Base-by-base conservation (phyloP, 2,329 filamentous ascomycete genomes). In the Botrytis byssoidea region DNA sequence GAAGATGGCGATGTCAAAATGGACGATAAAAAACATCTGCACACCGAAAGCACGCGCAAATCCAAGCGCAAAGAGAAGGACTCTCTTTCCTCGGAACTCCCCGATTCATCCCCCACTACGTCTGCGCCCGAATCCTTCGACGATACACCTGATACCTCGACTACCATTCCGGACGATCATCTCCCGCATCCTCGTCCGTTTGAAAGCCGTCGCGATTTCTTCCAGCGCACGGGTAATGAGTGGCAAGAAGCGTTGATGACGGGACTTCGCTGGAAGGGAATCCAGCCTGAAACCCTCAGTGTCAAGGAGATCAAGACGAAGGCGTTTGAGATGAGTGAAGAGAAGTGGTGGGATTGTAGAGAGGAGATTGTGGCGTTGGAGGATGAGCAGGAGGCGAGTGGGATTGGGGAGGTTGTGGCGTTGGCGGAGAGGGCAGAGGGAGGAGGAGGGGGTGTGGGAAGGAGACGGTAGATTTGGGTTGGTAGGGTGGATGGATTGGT, bases 281-380 rank as follows among this genome's bases (percentile, higher is more conserved):
- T 89, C 63, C 88, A 90, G 76, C 88, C 88, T 4, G 92, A 93
- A 82, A 87, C 89, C 59, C 87, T 93, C 76, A 86, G 89, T 0
- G 85, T 97, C 80, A 99, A 99, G 85, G 96, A 98, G 85, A 90
- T 98, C 79, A 94, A 97, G 82, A 92, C 95, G 79, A 91, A 90
- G 81, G 96, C 94, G 1, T 99, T 98, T 82, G 92, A 94, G 80
- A 87, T 94, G 76, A 95, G 95, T 59, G 96, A 99, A 83, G 93
- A 95, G 84, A 97, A 97, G 82, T 99, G 96, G 96, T 99, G 96
- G 96, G 96, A 98, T 85, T 94, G 92, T 81, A 89, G 96, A 79
- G 96, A 99, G 84, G 95, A 98, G 84, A 93, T 99, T 77, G 92
- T 91, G 71, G 92, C 90, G 10, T 83, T 98, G 80, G 96, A 99